phyloP scores from a whole-genome alignment of 306 rosid species.

The Vigna hirtella region DNA sequence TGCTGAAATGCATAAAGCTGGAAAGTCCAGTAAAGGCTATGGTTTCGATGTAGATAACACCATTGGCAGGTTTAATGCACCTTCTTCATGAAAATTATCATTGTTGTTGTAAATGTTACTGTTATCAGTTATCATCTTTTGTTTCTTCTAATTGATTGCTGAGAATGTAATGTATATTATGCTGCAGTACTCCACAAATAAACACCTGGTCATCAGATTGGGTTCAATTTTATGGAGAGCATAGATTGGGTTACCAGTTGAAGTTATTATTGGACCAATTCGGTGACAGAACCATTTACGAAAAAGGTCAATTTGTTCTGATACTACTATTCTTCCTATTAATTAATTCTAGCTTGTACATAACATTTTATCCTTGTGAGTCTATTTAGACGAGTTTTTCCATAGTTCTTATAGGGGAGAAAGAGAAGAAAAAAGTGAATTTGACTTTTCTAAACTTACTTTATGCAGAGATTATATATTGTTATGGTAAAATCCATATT shows the following conservation, averaged over 20 bases:
- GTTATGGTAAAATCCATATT: too few species aligned
- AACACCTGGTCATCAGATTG: slow-evolving; percentile 94
- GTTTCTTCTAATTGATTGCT: slow-evolving; percentile 19
- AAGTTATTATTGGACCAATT: slow-evolving; percentile 70
- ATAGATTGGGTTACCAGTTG: slow-evolving; percentile 86
- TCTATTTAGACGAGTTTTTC: too few species aligned
- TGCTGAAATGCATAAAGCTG: slow-evolving; percentile 93
- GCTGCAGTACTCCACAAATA: slow-evolving; percentile 86
- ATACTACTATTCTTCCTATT: slow-evolving; percentile 26
- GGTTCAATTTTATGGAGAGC: slow-evolving; percentile 87
- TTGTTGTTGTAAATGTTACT: slow-evolving; percentile 5
- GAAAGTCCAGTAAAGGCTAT: slow-evolving; percentile 80
- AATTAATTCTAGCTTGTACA: neutral
- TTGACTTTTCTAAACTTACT: too few species aligned
- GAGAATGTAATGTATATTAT: slow-evolving; percentile 24
- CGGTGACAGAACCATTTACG: slow-evolving; percentile 71
- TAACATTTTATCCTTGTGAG: neutral
- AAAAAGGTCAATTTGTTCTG: slow-evolving; percentile 64
- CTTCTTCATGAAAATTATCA: slow-evolving; percentile 22
- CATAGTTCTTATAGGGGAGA: too few species aligned
- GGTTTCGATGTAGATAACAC: slow-evolving; percentile 91
- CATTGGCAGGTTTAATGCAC: slow-evolving; percentile 76
- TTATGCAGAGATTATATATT: too few species aligned
- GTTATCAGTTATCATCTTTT: slow-evolving; percentile 16
- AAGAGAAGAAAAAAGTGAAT: too few species aligned